Base-by-base conservation (phyloP, 2,329 filamentous ascomycete species). In the Sclerotinia subarctica region DNA sequence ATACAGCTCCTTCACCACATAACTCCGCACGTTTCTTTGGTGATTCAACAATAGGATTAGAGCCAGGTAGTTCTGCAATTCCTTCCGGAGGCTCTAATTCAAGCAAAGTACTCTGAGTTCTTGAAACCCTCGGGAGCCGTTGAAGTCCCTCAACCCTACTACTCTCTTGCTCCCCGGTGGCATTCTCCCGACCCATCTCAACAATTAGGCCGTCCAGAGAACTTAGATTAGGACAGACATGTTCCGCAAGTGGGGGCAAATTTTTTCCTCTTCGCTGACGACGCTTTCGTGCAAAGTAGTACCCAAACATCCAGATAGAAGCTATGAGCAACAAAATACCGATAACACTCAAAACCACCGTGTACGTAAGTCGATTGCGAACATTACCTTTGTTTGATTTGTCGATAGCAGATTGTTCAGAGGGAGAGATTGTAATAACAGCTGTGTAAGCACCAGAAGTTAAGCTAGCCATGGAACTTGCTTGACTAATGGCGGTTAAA, bases 341-440 rank as follows among this genome's bases (percentile, higher is more conserved):
- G 3, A 17, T 8, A 8, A 17, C 11, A 57, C 53, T 38, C 21
- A 19, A 3, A 17, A 51, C 2, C 4, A 2, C n/a, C 2, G 21
- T 26, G 59, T 6, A 26, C 1, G 8, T 4, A 32, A 5, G 13
- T 19, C 6, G 2, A 2, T 0, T 7, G 2, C 5, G 7, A 21
- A 1, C 6, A 4, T 6, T 19, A 10, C 38, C 8, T 7, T 21
- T 26, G 5, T 6, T 8, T 15, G 13, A 15, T 5, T 26, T 24
- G 29, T 38, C 46, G 0, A 62, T 26, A 10, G 1, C 4, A 5
- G 58, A 32, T 38, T 62, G 46, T 51, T 62, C 46, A 1, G 29
- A 11, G 1, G 46, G 59, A 5, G 46, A 62, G 29, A 62, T 19
- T 13, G 29, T 51, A 17, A 51, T 62, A 35, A 35, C 7, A 10